Evolutionary conservation across 169 alveolate species (phyloP).

Genomic region (Plasmodium malariae): DNA sequence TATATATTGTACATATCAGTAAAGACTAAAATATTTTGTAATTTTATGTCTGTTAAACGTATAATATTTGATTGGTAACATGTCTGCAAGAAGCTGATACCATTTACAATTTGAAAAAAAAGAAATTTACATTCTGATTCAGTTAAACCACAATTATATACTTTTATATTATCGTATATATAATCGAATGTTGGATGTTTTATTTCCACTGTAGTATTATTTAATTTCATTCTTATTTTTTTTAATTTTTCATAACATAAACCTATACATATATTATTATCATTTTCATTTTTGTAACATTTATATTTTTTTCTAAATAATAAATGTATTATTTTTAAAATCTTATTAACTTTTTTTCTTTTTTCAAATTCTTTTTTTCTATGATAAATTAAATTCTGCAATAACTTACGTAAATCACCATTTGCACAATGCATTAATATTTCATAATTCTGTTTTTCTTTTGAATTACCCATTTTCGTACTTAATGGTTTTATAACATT

Average conservation of each 20-base stretch:
- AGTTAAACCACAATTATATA: conserved; percentile 80
- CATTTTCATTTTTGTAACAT: conserved; percentile 40
- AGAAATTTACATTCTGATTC: conserved; percentile 83
- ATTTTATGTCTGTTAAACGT: conserved; percentile 84
- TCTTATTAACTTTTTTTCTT: conserved; percentile 67
- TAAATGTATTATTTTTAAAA: conserved; percentile 63
- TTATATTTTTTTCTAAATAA: conserved; percentile 53
- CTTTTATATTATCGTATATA: conserved; percentile 53
- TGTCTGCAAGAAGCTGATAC: conserved; percentile 83
- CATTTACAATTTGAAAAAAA: conserved; percentile 82
- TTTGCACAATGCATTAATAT: conserved; percentile 85
- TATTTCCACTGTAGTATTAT: conserved; percentile 42
- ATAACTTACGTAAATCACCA: conserved; percentile 81
- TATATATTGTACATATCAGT: conserved; percentile 75
- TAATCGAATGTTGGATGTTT: conserved; percentile 39
- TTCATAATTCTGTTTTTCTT: conserved; percentile 77
- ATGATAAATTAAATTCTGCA: conserved; percentile 66
- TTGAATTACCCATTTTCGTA: conserved; percentile 72
- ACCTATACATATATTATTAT: conserved; percentile 41
- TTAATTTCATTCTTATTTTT: conserved; percentile 50
- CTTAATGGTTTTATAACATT: conserved; percentile 84
- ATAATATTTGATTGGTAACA: conserved; percentile 85
- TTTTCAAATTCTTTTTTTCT: conserved; percentile 74
- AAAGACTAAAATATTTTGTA: conserved; percentile 83
- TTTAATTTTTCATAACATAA: conserved; percentile 69